Evolutionary conservation across 2,329 filamentous ascomycete species (phyloP), one percentile per base, ranked within the genome.

Genomic region (Diaporthe sp.): DNA sequence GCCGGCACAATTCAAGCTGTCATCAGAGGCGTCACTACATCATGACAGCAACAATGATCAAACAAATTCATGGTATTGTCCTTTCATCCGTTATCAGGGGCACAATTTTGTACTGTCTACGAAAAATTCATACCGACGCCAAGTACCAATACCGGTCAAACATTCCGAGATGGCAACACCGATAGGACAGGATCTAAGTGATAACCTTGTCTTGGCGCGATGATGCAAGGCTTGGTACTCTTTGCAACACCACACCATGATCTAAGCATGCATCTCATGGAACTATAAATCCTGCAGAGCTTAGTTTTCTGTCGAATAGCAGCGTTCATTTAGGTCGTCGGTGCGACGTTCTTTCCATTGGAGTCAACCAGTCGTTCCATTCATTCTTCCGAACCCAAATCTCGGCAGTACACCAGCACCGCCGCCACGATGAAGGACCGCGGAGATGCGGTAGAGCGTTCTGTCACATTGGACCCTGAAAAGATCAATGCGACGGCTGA

Each of bases 221-320:
- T 74, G 72, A 68, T 49, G 61, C 72, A 70, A 74, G 72, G 39
- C 72, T 74, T 74, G 72, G 72, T 74, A 49, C 39, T 68, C 37
- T 51, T 74, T 74, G 72, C 61, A 74, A 61, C 70, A 71, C 57
- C 51, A 58, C 67, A 31, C 22, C 25, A 57, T 74, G 60, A 73
- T 68, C 60, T 57, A 39, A 60, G 25, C 71, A 73, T 73, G 61
- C 61, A 55, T 49, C 51, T 49, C 39, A 37, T 68, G 42, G 49
- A 42, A 25, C 72, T 58, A 58, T 58, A 74, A 70, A 47, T 44
- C 8, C 55, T 57, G 67, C 28, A 34, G 73, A 34, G 15, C 77
- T 81, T 2, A 82, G 42, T 9, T 55, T 22, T 10, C 15, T 6
- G n/a, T 55, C 65, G 42, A 70, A 70, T 55, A 5, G 42, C 1